A percentile compares a stretch with the other conserved stretches of the same genome.
Conservation (phyloP, 768 basidiomycete species). For the Rubroboletus pulcherrimus region DNA sequence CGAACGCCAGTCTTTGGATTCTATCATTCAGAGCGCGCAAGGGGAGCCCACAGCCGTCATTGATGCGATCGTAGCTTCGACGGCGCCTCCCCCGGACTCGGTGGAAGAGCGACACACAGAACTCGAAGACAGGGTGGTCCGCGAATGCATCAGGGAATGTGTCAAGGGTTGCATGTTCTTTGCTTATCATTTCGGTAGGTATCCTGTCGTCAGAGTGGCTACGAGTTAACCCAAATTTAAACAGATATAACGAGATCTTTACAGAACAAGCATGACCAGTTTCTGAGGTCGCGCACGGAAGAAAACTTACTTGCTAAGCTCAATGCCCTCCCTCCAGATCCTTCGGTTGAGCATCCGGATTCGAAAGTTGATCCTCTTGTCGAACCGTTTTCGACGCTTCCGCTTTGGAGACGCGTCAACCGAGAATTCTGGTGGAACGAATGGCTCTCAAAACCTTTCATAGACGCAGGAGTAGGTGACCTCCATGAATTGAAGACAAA, state of each 20-base stretch:
- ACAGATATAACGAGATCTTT: conserved; percentile 80
- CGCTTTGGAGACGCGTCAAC: conserved; percentile 90
- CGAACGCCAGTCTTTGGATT: conserved; percentile 28
- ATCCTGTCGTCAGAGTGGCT: not conserved
- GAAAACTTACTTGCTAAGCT: conserved; percentile 59
- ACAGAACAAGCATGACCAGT: conserved; percentile 72
- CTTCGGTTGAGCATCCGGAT: conserved; percentile 20
- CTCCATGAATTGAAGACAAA: not conserved
- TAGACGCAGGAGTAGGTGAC: conserved; percentile 75
- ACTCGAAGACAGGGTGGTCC: conserved; percentile 78
- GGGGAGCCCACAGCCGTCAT: conserved; percentile 53
- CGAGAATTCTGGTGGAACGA: conserved; percentile 97
- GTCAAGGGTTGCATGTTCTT: conserved; percentile 89
- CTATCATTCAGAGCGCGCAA: conserved; percentile 42
- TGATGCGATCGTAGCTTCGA: conserved; percentile 52
- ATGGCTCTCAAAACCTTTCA: conserved; percentile 75
- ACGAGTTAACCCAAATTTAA: not conserved
- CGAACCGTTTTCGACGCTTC: conserved; percentile 75
- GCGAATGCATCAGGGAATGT: conserved; percentile 74
- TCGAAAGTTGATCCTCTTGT: conserved; percentile 49
- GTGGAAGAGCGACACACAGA: conserved; percentile 67
- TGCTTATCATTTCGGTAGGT: conserved; percentile 76
- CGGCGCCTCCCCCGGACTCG: conserved; percentile 59
- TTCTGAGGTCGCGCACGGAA: conserved; percentile 53
- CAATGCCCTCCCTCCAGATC: conserved; percentile 43